A percentile compares a stretch with the other conserved stretches of the same genome.
These are phyloP conservation scores for Opeltia flavorubescens DNA, from an alignment of 495 filamentous ascomycete genomes.

Conservation along the genomic window DNA sequence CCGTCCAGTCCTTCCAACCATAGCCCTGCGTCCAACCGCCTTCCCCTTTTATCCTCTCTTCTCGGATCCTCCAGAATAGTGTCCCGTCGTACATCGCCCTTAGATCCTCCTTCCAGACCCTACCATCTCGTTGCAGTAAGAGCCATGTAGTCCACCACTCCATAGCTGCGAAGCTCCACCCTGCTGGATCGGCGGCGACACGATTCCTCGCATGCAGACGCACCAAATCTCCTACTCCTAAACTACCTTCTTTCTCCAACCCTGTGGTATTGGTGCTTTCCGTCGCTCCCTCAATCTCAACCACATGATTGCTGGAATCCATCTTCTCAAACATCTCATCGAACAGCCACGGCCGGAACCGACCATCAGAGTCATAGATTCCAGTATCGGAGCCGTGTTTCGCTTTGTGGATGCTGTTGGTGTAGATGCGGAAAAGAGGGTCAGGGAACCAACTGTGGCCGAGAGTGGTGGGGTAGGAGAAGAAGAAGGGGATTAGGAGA, in stretches of 20 bases:
- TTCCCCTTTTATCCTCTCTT: slow-evolving; percentile 1
- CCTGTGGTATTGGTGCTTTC: neutral
- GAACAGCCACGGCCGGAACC: slow-evolving; percentile 39
- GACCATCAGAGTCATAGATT: slow-evolving; percentile 38
- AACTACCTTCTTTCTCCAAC: neutral
- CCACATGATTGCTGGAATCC: slow-evolving; percentile 14
- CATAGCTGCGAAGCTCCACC: slow-evolving; percentile 18
- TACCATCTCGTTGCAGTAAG: slow-evolving; percentile 31
- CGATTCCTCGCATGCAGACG: slow-evolving; percentile 13
- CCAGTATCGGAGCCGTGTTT: slow-evolving; percentile 44
- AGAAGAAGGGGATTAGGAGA: slow-evolving; percentile 32
- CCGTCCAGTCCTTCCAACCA: slow-evolving; percentile 1
- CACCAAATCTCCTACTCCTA: neutral
- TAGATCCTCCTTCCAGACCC: slow-evolving; percentile 33
- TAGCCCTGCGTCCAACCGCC: slow-evolving; percentile 13
- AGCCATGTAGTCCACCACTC: slow-evolving; percentile 32
- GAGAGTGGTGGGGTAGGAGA: slow-evolving; percentile 36
- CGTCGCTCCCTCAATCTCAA: neutral
- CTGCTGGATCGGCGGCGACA: slow-evolving; percentile 12
- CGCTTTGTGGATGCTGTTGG: slow-evolving; percentile 35
- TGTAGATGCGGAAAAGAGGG: slow-evolving; percentile 38
- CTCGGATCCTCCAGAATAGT: slow-evolving; percentile 17
- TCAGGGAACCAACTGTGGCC: slow-evolving; percentile 25
- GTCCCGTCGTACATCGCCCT: slow-evolving; percentile 29
- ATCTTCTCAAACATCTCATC: slow-evolving; percentile 46